These are phyloP conservation scores for Babesia bovis DNA, from an alignment of 169 alveolate genomes.

Conservation along the genomic window DNA sequence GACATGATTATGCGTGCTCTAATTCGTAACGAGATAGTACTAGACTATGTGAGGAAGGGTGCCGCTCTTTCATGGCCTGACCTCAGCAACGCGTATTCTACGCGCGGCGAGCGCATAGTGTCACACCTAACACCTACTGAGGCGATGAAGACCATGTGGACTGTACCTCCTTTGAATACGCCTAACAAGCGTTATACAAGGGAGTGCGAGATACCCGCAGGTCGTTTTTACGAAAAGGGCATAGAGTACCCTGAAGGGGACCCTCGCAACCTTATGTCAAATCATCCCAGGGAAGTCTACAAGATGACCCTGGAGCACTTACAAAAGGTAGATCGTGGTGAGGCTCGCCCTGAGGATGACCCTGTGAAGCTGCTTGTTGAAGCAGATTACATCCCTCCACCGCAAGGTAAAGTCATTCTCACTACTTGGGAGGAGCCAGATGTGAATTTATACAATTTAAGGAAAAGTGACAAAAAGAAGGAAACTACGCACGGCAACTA, in stretches of 20 bases:
- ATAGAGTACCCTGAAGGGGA: slow-evolving; percentile 21
- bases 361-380: slow-evolving; percentile 54
- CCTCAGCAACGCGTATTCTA: slow-evolving; percentile 42
- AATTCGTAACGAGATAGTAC: slow-evolving; percentile 35
- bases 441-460: slow-evolving; percentile 1
- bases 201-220: slow-evolving; percentile 39
- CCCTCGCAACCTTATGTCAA: slow-evolving; percentile 41
- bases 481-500: neutral
- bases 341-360: slow-evolving; percentile 57
- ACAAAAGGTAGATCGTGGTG: slow-evolving; percentile 57
- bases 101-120: slow-evolving; percentile 34
- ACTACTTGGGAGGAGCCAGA: slow-evolving; percentile 66
- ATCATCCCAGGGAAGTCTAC: slow-evolving; percentile 49
- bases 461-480: neutral
- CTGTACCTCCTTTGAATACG: slow-evolving; percentile 51
- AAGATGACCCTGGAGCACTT: slow-evolving; percentile 52
- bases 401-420: neutral
- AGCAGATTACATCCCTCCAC: slow-evolving; percentile 7
- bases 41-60: slow-evolving; percentile 56
- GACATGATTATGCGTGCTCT: slow-evolving; percentile 33
- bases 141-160: slow-evolving; percentile 48
- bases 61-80: slow-evolving; percentile 50
- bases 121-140: slow-evolving; percentile 45
- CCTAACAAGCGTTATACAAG: slow-evolving; percentile 1
- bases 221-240: slow-evolving; percentile 47